These are phyloP conservation scores for Rasamsonia emersonii DNA, from an alignment of 2,329 filamentous ascomycete species.

Conservation along the genomic window DNA sequence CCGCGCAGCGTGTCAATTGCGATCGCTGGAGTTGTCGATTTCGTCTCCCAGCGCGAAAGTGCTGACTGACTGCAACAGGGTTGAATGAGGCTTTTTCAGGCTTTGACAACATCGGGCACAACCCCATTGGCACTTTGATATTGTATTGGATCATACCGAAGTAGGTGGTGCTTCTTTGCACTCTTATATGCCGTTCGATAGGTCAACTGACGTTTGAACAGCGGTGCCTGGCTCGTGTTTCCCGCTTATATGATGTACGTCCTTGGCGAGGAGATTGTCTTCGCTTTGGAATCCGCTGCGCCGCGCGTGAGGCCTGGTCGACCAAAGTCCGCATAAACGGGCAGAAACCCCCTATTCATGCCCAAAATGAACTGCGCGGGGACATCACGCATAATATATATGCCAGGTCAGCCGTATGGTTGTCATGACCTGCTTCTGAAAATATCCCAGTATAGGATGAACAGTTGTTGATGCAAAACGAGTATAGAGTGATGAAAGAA, in stretches of 20 bases:
- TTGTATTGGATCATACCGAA: slow-evolving; percentile 59
- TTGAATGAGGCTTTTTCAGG: slow-evolving; percentile 53
- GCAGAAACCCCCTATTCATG: slow-evolving; percentile 8
- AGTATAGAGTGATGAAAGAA: too few relatives aligned
- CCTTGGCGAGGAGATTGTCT: slow-evolving; percentile 54
- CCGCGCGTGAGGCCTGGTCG: slow-evolving; percentile 19
- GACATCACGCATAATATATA: too few relatives aligned
- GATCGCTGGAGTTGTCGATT: too few relatives aligned
- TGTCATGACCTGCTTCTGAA: too few relatives aligned
- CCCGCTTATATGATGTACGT: slow-evolving; percentile 55
- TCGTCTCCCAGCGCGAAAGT: too few relatives aligned
- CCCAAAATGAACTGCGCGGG: too few relatives aligned
- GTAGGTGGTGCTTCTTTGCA: slow-evolving; percentile 40
- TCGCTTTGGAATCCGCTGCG: slow-evolving; percentile 41
- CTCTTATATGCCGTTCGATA: not conserved
- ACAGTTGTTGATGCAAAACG: too few relatives aligned
- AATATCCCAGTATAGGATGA: too few relatives aligned
- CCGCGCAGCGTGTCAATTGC: not conserved
- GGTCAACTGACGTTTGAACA: slow-evolving; percentile 21
- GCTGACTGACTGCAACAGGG: slow-evolving; percentile 35
- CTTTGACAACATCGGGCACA: slow-evolving; percentile 56
- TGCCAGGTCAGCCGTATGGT: too few relatives aligned
- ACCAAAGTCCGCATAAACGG: slow-evolving; percentile 16
- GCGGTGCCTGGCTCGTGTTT: slow-evolving; percentile 56
- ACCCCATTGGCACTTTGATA: slow-evolving; percentile 44